Evolutionary conservation across 2,329 filamentous ascomycete species (phyloP), one percentile per base, ranked within the genome.

Genomic region (Fusarium torreyae): DNA sequence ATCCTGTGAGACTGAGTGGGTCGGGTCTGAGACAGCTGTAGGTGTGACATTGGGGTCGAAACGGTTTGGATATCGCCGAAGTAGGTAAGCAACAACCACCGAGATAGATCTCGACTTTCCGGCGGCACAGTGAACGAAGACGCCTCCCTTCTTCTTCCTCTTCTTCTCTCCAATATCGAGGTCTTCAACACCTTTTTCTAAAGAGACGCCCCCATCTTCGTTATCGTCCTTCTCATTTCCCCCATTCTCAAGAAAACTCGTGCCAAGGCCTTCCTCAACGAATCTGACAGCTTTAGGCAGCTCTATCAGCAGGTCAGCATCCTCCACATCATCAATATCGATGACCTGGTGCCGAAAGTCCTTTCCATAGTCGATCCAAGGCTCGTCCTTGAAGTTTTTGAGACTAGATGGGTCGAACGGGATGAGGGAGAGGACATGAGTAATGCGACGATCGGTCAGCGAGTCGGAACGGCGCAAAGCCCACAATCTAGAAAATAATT

Each of bases 91-190:
- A 60, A 97, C 87, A 56, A 93, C 87, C 70, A 93, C 88, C 33
- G 94, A 91, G 70, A 95, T 92, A 48, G 95, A 98, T 62, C 96
- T 92, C 34, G 94, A 98, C 81, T 97, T 97, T 54, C 96, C 96
- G 90, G 97, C 97, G 22, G 94, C 95, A 85, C 96, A 97, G 81
- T 87, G 85, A 11, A 89, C 87, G 57, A 85, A 86, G 28, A 89
- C 86, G 15, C 81, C 85, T 28, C 82, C 81, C 63, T 50, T 54
- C 42, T 62, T 63, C 61, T 68, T 45, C 33, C 66, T 63, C 53
- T 69, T 57, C 61, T 66, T 65, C 3, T 61, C 52, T 7, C 43
- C 62, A 13, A 71, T 57, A 28, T 52, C 64, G 11, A 72, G 57
- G 8, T 67, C 49, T 48, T 69, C 51, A 17, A 67, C 36, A 22